phyloP scores from a whole-genome alignment of 441 rosid genomes.

The Gossypium gossypioides region DNA sequence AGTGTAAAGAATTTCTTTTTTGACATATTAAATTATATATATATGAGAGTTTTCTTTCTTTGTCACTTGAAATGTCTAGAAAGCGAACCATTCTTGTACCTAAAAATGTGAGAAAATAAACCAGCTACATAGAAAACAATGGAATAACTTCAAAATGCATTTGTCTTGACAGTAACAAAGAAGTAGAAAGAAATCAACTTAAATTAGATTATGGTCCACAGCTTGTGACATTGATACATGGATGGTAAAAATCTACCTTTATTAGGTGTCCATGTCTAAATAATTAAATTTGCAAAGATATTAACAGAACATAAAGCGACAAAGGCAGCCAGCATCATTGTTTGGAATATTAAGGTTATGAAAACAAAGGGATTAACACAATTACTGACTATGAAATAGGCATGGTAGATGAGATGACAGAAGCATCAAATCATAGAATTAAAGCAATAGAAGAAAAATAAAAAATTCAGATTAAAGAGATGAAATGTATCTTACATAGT shows the following conservation, averaged over 20 bases:
- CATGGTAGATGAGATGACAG: neutral
- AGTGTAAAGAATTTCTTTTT: neutral
- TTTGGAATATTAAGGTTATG: neutral
- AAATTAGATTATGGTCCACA: neutral
- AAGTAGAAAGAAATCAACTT: neutral
- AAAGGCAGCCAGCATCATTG: neutral
- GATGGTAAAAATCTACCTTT: neutral
- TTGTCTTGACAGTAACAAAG: neutral
- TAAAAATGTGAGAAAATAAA: neutral
- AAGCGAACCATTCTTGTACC: neutral
- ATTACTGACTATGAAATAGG: neutral
- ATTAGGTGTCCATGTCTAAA: neutral
- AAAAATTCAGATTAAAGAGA: neutral
- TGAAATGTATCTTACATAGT: conserved; percentile 40
- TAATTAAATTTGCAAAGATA: neutral
- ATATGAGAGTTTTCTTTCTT: neutral
- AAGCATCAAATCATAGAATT: neutral
- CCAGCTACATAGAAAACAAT: neutral
- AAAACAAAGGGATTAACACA: neutral
- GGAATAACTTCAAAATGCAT: neutral
- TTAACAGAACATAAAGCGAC: neutral
- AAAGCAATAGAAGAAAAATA: neutral
- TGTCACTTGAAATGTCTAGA: neutral
- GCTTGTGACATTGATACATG: neutral
- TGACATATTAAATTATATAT: neutral